Evolutionary conservation across 2,329 filamentous ascomycete species (phyloP), one percentile per base, ranked within the genome.

Genomic region (Cryphonectria carpinicola): DNA sequence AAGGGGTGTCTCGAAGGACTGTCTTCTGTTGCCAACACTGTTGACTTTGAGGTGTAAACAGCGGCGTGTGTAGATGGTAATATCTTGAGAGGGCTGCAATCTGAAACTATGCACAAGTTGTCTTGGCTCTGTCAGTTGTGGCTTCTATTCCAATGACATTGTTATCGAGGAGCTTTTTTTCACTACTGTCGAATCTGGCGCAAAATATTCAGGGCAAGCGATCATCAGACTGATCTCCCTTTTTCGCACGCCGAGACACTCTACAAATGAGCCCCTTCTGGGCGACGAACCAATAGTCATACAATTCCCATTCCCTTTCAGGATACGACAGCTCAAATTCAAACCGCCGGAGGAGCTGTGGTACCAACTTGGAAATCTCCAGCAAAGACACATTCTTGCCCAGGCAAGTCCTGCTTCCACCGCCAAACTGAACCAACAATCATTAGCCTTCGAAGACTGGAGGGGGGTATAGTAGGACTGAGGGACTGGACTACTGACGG

Each of bases 341-440:
- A 66, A 81, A 82, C 13, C 77, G 76, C 7, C 75, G 75, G 14
- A 82, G 66, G 1, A 82, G 70, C n/a, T 79, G 74, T 1, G 83
- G 83, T 3, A 84, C 77, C 19, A 84, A 67, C 73, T 84, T 84
- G 4, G 76, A 77, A 67, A 85, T 81, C 74, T 85, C 83, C 66
- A 85, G 73, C 17, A 82, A 75, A 1, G 82, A 81, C 35, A 85
- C 79, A 67, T 85, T 81, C 63, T 81, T 80, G 0, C 84, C 84
- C 6, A 85, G 73, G 69, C 84, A 85, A 0, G 80, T 83, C 17
- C 83, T 75, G 1, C 80, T 79, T 1, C 73, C 73, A 3, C 66
- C 64, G 11, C 74, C 74, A 65, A 75, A 74, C 60, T 73, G 61
- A n/a, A 67, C 25, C 2, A n/a, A 60, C 3, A n/a, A 39, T 43